Evolutionary conservation across 305 asterid genomes (phyloP).

Genomic region (Fraxinus platypoda): DNA sequence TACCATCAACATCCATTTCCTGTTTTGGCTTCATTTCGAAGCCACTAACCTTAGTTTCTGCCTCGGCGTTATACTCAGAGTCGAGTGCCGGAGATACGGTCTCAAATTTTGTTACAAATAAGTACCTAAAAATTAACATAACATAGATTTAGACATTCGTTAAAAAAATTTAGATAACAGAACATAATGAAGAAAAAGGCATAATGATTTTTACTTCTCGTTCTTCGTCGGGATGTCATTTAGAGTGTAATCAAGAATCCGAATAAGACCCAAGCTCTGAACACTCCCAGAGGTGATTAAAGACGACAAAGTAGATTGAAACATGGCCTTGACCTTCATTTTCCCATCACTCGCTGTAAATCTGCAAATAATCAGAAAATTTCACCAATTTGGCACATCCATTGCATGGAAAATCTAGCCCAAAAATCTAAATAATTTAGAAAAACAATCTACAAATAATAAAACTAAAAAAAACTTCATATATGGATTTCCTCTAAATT

Average conservation of each 20-base stretch:
- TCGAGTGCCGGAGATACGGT: slow-evolving; percentile 67
- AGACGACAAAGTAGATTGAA: slow-evolving; percentile 63
- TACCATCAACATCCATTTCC: slow-evolving; percentile 21
- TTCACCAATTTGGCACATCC: background rate
- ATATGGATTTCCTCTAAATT: background rate
- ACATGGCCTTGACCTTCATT: slow-evolving; percentile 53
- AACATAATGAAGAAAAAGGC: background rate
- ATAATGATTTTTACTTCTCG: slow-evolving; percentile 44
- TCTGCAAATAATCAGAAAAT: slow-evolving; percentile 35
- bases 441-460: background rate
- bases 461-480: background rate
- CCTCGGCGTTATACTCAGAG: slow-evolving; percentile 48
- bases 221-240: slow-evolving; percentile 69
- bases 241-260: slow-evolving; percentile 62
- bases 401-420: background rate
- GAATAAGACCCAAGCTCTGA: slow-evolving; percentile 74
- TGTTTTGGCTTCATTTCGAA: slow-evolving; percentile 30
- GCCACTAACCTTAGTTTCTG: slow-evolving; percentile 38
- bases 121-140: slow-evolving; percentile 43
- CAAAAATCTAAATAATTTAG: background rate
- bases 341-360: slow-evolving; percentile 76
- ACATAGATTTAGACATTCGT: background rate
- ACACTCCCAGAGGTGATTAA: slow-evolving; percentile 62
- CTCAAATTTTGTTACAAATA: slow-evolving; percentile 72
- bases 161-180: background rate